Conservation (phyloP, 148 eudicot species). For the Euryodendron excelsum region DNA sequence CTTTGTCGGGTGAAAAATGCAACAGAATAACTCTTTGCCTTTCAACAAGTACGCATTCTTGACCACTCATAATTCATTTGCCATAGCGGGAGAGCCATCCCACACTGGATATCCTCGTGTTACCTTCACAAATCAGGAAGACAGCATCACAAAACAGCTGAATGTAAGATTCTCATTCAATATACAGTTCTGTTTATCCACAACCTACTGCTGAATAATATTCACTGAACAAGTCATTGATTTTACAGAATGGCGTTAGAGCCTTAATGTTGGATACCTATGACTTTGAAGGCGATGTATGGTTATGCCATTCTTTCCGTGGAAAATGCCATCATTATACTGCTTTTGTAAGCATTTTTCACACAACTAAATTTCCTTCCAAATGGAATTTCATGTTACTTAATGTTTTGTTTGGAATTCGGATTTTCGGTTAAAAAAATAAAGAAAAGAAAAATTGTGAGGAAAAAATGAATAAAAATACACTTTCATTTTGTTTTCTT, state of each 20-base stretch:
- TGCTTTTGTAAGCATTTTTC: constrained; percentile 48
- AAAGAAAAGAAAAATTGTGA: too few species aligned
- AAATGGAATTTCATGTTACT: neutral
- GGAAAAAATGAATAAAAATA: too few species aligned
- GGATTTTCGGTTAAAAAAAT: too few species aligned
- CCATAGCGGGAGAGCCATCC: constrained; percentile 58
- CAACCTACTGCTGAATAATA: too few species aligned
- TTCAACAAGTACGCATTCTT: constrained; percentile 88
- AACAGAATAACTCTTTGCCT: constrained; percentile 46
- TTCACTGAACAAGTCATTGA: too few species aligned
- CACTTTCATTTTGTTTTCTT: neutral
- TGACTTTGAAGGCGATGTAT: too few species aligned
- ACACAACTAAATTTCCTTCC: neutral
- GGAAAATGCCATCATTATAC: constrained; percentile 60
- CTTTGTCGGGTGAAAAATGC: too few species aligned
- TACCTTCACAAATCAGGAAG: constrained; percentile 63
- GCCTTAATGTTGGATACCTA: too few species aligned
- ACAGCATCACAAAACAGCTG: constrained; percentile 61
- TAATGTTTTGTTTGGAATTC: too few species aligned
- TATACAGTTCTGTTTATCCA: too few species aligned
- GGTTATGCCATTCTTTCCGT: constrained; percentile 76
- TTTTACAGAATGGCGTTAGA: too few species aligned
- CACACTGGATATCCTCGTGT: constrained; percentile 51
- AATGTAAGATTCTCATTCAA: constrained; percentile 41
- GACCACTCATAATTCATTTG: constrained; percentile 77